Percentiles rank a stretch among this genome's conserved stretches.
These are phyloP conservation scores for Aspergillus biplanus DNA, from an alignment of 495 filamentous ascomycete species.

Conservation along the genomic window DNA sequence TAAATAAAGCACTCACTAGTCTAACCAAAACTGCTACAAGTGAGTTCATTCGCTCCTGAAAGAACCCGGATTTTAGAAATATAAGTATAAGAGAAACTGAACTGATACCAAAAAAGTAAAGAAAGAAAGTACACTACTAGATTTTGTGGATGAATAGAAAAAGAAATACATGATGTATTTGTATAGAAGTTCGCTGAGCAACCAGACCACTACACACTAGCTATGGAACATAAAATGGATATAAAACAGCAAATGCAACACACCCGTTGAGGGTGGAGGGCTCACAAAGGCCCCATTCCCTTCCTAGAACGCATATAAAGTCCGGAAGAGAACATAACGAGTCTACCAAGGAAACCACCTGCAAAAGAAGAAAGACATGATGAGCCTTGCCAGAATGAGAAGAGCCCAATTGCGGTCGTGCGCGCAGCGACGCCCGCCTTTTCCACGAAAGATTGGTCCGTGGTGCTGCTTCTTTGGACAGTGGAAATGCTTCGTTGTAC, in stretches of 20 bases:
- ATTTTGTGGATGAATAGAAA: neutral
- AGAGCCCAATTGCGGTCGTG: neutral
- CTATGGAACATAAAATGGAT: neutral
- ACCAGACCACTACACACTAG: neutral
- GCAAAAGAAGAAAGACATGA: conserved; percentile 18
- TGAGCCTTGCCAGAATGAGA: conserved; percentile 14
- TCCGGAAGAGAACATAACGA: conserved; percentile 22
- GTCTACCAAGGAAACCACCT: conserved; percentile 19
- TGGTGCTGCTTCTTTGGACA: neutral
- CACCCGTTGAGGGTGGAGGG: conserved; percentile 5
- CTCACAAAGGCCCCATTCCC: conserved; percentile 24
- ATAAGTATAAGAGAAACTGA: no score
- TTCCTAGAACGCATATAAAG: conserved; percentile 20
- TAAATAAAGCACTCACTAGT: neutral
- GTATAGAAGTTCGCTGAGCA: neutral
- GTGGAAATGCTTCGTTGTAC: neutral
- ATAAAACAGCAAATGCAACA: conserved; percentile 9
- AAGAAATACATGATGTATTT: neutral
- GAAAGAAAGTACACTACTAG: no score
- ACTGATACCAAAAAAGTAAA: no score
- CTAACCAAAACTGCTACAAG: no score
- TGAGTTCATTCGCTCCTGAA: no score
- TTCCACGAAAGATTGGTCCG: neutral
- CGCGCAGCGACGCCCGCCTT: neutral
- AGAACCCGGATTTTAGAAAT: no score